These are phyloP conservation scores for Myochromella boudieri DNA, from an alignment of 768 basidiomycete genomes.

Conservation along the genomic window DNA sequence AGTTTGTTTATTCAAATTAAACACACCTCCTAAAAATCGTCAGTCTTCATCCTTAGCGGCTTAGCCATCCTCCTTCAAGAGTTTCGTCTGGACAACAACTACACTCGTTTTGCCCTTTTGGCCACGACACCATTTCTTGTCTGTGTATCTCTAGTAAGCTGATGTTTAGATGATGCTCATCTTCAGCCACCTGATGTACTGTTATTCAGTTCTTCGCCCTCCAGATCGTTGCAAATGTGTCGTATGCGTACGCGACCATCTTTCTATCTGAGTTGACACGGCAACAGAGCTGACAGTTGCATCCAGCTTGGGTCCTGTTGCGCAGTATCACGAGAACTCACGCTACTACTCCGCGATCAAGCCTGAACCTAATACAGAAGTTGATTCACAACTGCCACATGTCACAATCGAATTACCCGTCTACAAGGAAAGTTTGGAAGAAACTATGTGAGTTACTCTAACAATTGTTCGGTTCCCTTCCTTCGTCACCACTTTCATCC, in stretches of 20 bases:
- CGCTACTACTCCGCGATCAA: slow-evolving; percentile 75
- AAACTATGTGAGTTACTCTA: slow-evolving; percentile 65
- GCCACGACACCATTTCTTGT: slow-evolving; percentile 68
- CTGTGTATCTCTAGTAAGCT: slow-evolving; percentile 69
- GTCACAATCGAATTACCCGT: slow-evolving; percentile 84
- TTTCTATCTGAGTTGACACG: not conserved
- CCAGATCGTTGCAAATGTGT: slow-evolving; percentile 63
- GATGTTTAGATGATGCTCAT: not conserved
- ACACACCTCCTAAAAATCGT: slow-evolving; percentile 1
- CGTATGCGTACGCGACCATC: slow-evolving; percentile 53
- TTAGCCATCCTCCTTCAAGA: slow-evolving; percentile 60
- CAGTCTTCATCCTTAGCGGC: slow-evolving; percentile 74
- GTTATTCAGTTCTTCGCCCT: slow-evolving; percentile 65
- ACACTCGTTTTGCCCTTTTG: slow-evolving; percentile 64
- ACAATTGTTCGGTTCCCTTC: not conserved
- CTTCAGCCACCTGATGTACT: not conserved
- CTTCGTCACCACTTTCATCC: not conserved
- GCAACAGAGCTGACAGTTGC: slow-evolving; percentile 2
- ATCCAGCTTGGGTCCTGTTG: slow-evolving; percentile 72
- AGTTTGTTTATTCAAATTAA: slow-evolving; percentile 17
- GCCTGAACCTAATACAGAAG: slow-evolving; percentile 59
- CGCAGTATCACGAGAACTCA: slow-evolving; percentile 84
- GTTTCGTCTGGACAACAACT: slow-evolving; percentile 63
- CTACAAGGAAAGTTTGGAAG: slow-evolving; percentile 82
- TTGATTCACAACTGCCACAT: slow-evolving; percentile 69